Base-by-base conservation (phyloP, 176 grass and related monocot genomes). In the Poa annua region DNA sequence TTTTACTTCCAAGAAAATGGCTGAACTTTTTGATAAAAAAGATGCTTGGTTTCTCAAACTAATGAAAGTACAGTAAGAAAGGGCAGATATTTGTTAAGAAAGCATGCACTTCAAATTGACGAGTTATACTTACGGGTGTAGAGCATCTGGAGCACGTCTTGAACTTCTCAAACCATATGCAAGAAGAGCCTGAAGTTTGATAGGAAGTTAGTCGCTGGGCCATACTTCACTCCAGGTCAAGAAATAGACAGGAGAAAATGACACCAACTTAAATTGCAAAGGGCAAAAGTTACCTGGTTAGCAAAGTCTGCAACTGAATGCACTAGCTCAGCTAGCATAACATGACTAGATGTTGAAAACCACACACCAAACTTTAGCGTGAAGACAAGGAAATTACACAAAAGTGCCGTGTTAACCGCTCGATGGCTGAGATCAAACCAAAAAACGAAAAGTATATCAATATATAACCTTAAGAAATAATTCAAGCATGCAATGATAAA, bases 351-450 rank as follows among this genome's bases (percentile, higher is more conserved):
- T 86, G 97, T 99, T 45, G 87, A n/a, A 77, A 99, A 80, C 91
- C 94, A 99, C 65, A 96, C 93, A 38, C 97, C 93, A 80, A 96
- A 96, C 83, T 99, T 99, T 6, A 99, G 87, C 29, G 91, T 96
- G 83, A 99, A 96, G 82, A 99, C 97, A 8, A 99, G 97, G 86
- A 99, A 99, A 86, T 99, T 99, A 74, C 96, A 96, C 89, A 93
- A 96, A 53, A 99, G 75, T 88, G 93, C 93, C 8, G 84, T 96
- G 77, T 81, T 96, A 88, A 99, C 97, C 44, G 97, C 97, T 86
- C 88, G 89, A 83, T 99, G 97, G 82, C 91, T 99, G 89, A 76
- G 81, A 47, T 67, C 57, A 84, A 83, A 74, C 39, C 54, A 91
- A 68, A 74, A 75, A 47, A 5, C 3, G 3, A 35, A 91, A 38